Evolutionary conservation across 2,329 filamentous ascomycete genomes (phyloP).

Genomic region (Microsporum ferrugineum): DNA sequence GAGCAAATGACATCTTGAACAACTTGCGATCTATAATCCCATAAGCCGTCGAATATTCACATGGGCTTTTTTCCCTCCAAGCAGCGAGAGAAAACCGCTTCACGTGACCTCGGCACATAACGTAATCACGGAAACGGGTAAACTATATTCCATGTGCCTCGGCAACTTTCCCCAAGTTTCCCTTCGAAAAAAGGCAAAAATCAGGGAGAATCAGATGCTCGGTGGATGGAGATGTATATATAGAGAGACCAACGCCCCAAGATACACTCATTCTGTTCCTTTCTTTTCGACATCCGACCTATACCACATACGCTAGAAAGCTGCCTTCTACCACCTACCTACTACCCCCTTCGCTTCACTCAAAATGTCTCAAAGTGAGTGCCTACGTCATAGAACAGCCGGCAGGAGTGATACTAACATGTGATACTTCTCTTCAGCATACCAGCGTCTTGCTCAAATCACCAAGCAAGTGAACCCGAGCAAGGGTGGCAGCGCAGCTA

Average conservation of each 20-base stretch:
- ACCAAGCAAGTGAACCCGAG: constrained; percentile 42
- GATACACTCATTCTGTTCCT: not conserved
- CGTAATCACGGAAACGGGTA: constrained; percentile 12
- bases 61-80: not conserved
- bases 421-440: constrained; percentile 31
- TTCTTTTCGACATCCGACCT: not conserved
- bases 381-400: constrained; percentile 8
- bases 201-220: not conserved
- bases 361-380: constrained; percentile 36
- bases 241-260: not conserved
- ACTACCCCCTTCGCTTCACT: constrained; percentile 15
- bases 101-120: not conserved
- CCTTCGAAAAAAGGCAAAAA: not conserved
- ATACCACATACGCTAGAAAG: constrained; percentile 4
- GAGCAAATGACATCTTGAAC: not conserved
- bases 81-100: not conserved
- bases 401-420: constrained; percentile 12
- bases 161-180: constrained; percentile 19
- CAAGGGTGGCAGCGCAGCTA: constrained; percentile 26
- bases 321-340: constrained; percentile 4
- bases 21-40: not conserved
- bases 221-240: not conserved
- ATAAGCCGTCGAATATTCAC: not conserved
- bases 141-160: constrained; percentile 23
- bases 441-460: constrained; percentile 50